Evolutionary conservation across 441 rosid species (phyloP), one percentile per base, ranked within the genome.

Genomic region (Erysimum pusillum): DNA sequence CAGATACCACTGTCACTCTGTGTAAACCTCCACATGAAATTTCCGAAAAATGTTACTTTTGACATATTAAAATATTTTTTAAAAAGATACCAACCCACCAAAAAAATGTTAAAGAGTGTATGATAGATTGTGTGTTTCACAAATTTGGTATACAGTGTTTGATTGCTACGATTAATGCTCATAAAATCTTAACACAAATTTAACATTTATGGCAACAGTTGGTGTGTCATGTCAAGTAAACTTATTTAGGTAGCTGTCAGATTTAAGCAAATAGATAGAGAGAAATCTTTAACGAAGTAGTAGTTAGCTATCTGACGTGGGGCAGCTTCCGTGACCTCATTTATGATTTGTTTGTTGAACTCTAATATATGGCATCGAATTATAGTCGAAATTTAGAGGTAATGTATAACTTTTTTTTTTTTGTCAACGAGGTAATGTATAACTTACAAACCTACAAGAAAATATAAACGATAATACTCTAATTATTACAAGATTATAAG

Each of bases 271-370:
- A 13, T 42, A 12, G 17, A 63, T 28, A 44, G 5, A 44, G 9
- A 65, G 1, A 73, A 17, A 39, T 5, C 8, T 62, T 44, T 49
- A 25, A 38, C 42, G 42, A 49, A 72, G 53, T 7, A 51, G 69
- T 62, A n/a, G n/a, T n/a, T 72, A 72, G 76, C 63, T 63, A 6
- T n/a, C 12, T 52, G 54, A 63, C 63, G 54, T 52, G 52, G 54
- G 54, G n/a, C 63, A 52, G 35, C 44, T 12, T 73, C 6, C 44
- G 76, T 73, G 70, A 73, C 63, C 15, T 41, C 63, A 73, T 73
- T 73, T 63, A 73, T 73, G 44, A 13, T 31, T 13, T 52, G 20
- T 52, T 73, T 52, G 44, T 51, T 49, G 8, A 60, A 61, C 48
- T 58, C 66, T 9, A 5, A 9, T 34, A n/a, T 35, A 13, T 28